phyloP scores from a whole-genome alignment of 352 stramenopile species.

The Phytopythium aichiense region DNA sequence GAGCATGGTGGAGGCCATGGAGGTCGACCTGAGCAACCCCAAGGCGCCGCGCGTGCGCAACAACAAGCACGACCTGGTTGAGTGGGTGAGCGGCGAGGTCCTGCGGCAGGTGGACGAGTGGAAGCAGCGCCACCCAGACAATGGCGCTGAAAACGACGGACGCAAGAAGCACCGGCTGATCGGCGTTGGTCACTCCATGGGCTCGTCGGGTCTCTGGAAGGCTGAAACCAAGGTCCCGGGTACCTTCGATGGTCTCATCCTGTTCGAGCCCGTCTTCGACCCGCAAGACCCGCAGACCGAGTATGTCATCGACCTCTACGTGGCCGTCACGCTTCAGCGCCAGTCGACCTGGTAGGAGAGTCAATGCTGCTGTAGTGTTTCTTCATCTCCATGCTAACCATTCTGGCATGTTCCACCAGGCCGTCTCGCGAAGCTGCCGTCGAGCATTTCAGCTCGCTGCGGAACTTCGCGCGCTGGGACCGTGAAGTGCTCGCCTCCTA shows the following conservation, averaged over 20 bases:
- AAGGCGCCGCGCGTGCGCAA: constrained; percentile 22
- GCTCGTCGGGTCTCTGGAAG: constrained; percentile 29
- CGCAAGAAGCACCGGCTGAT: constrained; percentile 11
- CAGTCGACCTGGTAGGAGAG: constrained; percentile 19
- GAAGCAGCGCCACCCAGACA: constrained; percentile 16
- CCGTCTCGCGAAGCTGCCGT: constrained; percentile 19
- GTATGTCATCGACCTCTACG: constrained; percentile 32
- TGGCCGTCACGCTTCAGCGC: constrained; percentile 26
- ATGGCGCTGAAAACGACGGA: not conserved
- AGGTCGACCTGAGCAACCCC: constrained; percentile 12
- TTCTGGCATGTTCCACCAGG: constrained; percentile 7
- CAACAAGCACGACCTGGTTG: constrained; percentile 25
- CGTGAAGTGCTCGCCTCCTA: constrained; percentile 29
- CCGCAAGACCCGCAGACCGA: constrained; percentile 25
- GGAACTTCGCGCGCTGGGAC: constrained; percentile 36
- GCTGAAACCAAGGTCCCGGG: constrained; percentile 25
- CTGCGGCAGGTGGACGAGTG: constrained; percentile 1
- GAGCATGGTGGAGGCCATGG: constrained; percentile 21
- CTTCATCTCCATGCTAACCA: constrained; percentile 4
- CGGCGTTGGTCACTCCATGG: constrained; percentile 32
- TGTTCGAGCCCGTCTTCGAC: constrained; percentile 40
- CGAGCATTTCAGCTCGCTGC: constrained; percentile 23
- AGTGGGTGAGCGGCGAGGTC: constrained; percentile 17
- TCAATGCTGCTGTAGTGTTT: constrained; percentile 5
- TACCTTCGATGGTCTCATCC: constrained; percentile 35